Base-by-base conservation (phyloP, 305 asterid species). In the Ilex paraguariensis region DNA sequence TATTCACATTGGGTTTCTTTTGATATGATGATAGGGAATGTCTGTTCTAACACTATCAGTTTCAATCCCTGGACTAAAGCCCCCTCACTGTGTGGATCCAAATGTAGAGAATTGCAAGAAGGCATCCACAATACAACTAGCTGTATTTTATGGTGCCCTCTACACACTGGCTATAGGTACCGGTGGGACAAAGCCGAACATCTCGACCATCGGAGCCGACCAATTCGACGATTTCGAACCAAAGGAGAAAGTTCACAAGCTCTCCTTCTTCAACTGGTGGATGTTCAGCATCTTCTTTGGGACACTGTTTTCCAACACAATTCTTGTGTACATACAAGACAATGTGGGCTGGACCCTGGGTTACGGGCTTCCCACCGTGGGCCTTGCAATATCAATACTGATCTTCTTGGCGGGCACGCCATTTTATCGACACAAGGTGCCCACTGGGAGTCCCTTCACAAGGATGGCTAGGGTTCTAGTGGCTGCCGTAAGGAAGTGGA, bases 181-280 rank as follows among this genome's bases (percentile, higher is more conserved):
- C 0, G 96, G 96, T 4, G 96, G 97, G 12, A 87, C 96, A 9
- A 88, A 91, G 73, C 97, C 97, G 59, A 91, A 91, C 30, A 86
- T 90, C 5, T 87, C 97, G 7, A 87, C 97, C 0, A 87, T 90
- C 15, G 95, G 96, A 6, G 96, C 96, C 0, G 96, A 89, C 65
- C 96, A 89, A 46, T 89, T 89, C 57, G 96, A 90, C 44, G 95
- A 87, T 54, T 81, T 74, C 62, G 89, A 85, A 42, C 83, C 93
- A 1, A 87, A 78, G 48, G 97, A 90, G 70, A 90, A 86, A 73
- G 67, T 73, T 5, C 93, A 87, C 31, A 90, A 90, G 64, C 87
- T 88, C 6, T 88, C 96, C 52, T 88, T 84, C 81, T 88, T 88
- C 78, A 89, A 89, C 51, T 90, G 97, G 97, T 90, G 97, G 96